phyloP scores from a whole-genome alignment of 2,329 filamentous ascomycete genomes.

The Basipetospora sp. region DNA sequence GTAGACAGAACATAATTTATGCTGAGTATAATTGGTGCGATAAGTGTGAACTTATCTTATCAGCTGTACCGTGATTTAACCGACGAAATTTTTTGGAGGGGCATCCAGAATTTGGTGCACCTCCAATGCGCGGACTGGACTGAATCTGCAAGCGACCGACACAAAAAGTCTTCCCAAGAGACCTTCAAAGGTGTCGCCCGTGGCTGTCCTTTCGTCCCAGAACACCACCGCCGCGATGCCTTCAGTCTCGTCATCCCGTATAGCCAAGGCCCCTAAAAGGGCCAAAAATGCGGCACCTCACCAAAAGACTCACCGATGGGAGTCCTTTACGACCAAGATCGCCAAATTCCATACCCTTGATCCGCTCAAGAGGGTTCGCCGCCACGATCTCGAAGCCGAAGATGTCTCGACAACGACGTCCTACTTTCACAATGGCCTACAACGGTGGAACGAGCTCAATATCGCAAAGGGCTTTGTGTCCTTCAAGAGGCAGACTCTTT shows the following conservation, averaged over 20 bases:
- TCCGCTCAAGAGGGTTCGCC: slow-evolving; percentile 76
- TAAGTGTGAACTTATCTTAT: slow-evolving; percentile 16
- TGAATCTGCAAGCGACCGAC: too few relatives aligned
- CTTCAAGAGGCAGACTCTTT: slow-evolving; percentile 61
- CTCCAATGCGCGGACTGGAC: too few relatives aligned
- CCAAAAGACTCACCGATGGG: slow-evolving; percentile 74
- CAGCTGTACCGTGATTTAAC: slow-evolving; percentile 19
- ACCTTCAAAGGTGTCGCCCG: not conserved
- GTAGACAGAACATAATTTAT: too few relatives aligned
- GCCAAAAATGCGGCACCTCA: slow-evolving; percentile 57
- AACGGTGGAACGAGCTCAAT: slow-evolving; percentile 86
- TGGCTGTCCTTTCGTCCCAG: not conserved
- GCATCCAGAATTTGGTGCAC: not conserved
- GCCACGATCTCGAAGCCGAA: slow-evolving; percentile 67
- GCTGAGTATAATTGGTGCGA: too few relatives aligned
- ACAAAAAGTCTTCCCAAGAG: not conserved
- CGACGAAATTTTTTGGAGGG: slow-evolving; percentile 18
- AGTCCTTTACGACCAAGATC: slow-evolving; percentile 81
- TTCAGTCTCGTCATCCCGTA: slow-evolving; percentile 48
- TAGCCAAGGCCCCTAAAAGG: slow-evolving; percentile 50
- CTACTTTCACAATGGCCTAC: slow-evolving; percentile 68
- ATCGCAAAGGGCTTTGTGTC: slow-evolving; percentile 64
- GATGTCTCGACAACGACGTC: slow-evolving; percentile 65
- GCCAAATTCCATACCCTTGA: slow-evolving; percentile 80
- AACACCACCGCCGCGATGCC: slow-evolving; percentile 35